These are phyloP conservation scores for Hevea brasiliensis DNA, from an alignment of 345 rosid species.

Conservation along the genomic window DNA sequence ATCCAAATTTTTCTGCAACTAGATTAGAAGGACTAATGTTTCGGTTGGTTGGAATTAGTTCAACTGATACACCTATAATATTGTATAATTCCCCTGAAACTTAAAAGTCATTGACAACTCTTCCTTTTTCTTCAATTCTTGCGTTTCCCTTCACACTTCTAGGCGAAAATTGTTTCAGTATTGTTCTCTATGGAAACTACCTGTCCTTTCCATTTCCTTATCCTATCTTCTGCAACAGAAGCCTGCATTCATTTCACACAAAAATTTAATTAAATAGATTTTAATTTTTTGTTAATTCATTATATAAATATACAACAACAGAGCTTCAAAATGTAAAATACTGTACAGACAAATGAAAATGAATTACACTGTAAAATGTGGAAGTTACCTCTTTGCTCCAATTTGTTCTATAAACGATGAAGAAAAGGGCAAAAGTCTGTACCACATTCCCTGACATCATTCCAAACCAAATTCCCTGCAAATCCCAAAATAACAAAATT, in stretches of 20 bases:
- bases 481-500: background rate
- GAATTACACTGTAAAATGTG: no score
- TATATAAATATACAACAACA: background rate
- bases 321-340: background rate
- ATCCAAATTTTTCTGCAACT: no score
- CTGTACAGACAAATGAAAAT: no score
- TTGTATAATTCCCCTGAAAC: background rate
- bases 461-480: slow-evolving; percentile 29
- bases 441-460: slow-evolving; percentile 26
- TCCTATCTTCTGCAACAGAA: slow-evolving; percentile 59
- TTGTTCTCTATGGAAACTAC: slow-evolving; percentile 12
- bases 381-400: slow-evolving; percentile 33
- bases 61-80: no score
- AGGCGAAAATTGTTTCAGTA: background rate
- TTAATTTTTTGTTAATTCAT: no score
- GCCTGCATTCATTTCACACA: slow-evolving; percentile 45
- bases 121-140: background rate
- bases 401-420: slow-evolving; percentile 26
- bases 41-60: no score
- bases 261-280: no score
- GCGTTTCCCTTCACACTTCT: background rate
- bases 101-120: no score
- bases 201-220: slow-evolving; percentile 63
- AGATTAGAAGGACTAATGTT: no score
- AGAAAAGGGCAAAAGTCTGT: slow-evolving; percentile 25